Percentiles rank a stretch among this genome's conserved stretches.
Evolutionary conservation across 2,329 filamentous ascomycete species (phyloP).

Genomic region (Trichophaea hybrida): DNA sequence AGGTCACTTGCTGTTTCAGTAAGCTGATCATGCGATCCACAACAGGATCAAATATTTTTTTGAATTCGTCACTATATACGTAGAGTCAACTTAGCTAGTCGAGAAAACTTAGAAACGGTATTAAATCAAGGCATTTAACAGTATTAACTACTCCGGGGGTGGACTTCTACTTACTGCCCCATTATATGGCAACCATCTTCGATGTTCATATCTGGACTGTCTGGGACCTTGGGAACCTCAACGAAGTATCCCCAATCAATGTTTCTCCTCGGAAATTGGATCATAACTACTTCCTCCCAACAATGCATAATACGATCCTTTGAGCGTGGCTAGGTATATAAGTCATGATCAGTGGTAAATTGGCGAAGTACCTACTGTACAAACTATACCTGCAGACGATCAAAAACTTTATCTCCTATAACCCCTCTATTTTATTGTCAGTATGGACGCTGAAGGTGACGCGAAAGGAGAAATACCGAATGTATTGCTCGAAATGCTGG

Average conservation of each 20-base stretch:
- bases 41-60: slow-evolving; percentile 39
- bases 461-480: slow-evolving; percentile 33
- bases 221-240: slow-evolving; percentile 40
- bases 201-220: slow-evolving; percentile 59
- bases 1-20: too few species aligned
- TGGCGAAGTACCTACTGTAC: neutral
- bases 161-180: neutral
- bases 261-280: slow-evolving; percentile 3
- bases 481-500: slow-evolving; percentile 65
- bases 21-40: slow-evolving; percentile 31
- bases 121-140: too few species aligned
- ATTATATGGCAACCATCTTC: slow-evolving; percentile 54
- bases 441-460: too few species aligned
- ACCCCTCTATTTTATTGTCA: slow-evolving; percentile 30
- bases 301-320: neutral
- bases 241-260: neutral
- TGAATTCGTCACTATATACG: slow-evolving; percentile 14
- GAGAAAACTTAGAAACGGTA: too few species aligned
- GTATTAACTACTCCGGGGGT: too few species aligned
- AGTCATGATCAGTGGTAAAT: neutral
- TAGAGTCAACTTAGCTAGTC: neutral
- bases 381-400: slow-evolving; percentile 49
- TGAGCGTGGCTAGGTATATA: too few species aligned
- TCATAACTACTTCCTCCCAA: slow-evolving; percentile 13
- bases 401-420: slow-evolving; percentile 51